Percentiles rank a stretch among this genome's conserved stretches.
Evolutionary conservation across 768 basidiomycete genomes (phyloP).

Genomic region (Suillus plorans): DNA sequence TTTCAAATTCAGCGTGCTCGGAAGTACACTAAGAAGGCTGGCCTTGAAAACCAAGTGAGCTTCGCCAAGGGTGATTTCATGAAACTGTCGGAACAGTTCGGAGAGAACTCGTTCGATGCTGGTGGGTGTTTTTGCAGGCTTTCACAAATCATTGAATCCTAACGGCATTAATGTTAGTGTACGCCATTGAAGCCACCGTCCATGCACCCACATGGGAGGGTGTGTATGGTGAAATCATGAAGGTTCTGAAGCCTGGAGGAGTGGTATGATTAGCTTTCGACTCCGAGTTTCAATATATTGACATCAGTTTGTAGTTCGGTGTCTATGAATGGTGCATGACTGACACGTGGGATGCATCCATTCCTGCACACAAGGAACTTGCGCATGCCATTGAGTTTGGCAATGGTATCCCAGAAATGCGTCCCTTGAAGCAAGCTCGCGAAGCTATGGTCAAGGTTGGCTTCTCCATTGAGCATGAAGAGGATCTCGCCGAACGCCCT

Average conservation of each 20-base stretch:
- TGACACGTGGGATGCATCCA: slow-evolving; percentile 85
- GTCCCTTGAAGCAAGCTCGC: slow-evolving; percentile 66
- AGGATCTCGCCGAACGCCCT: slow-evolving; percentile 87
- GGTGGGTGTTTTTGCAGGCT: slow-evolving; percentile 47
- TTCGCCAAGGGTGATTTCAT: slow-evolving; percentile 97
- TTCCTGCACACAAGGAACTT: slow-evolving; percentile 83
- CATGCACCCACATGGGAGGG: slow-evolving; percentile 97
- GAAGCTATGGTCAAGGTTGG: slow-evolving; percentile 82
- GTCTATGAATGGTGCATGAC: slow-evolving; percentile 99
- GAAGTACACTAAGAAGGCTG: slow-evolving; percentile 75
- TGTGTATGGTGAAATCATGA: slow-evolving; percentile 90
- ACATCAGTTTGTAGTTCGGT: slow-evolving; percentile 64
- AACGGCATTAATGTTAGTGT: slow-evolving; percentile 50
- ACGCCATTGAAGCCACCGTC: slow-evolving; percentile 96
- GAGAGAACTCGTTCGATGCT: slow-evolving; percentile 91
- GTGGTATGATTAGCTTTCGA: slow-evolving; percentile 54
- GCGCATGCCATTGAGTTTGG: slow-evolving; percentile 93
- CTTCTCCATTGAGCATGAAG: slow-evolving; percentile 85
- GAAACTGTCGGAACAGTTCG: slow-evolving; percentile 90
- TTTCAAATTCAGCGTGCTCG: slow-evolving; percentile 90
- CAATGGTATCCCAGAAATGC: slow-evolving; percentile 98
- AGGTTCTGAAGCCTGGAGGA: slow-evolving; percentile 95
- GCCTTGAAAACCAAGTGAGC: slow-evolving; percentile 71
- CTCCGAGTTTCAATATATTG: not conserved
- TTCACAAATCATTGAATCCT: not conserved